phyloP scores from a whole-genome alignment of 306 rosid genomes.

The Lablab purpureus region DNA sequence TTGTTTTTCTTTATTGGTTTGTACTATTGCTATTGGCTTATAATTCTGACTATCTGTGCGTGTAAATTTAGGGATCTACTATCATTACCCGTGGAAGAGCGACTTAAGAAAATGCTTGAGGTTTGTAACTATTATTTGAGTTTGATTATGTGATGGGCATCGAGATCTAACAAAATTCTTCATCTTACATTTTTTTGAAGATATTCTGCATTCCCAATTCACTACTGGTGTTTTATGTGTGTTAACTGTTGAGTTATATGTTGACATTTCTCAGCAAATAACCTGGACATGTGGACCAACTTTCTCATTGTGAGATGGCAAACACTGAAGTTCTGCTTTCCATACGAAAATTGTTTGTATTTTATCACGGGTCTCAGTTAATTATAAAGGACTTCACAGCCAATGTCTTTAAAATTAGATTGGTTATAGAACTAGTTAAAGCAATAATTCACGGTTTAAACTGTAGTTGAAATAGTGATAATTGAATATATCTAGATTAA shows the following conservation, averaged over 20 bases:
- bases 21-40: not conserved
- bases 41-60: conserved; percentile 23
- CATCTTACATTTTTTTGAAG: not conserved
- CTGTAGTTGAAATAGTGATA: not conserved
- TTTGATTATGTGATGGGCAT: conserved; percentile 24
- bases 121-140: conserved; percentile 62
- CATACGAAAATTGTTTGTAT: conserved; percentile 6
- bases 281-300: conserved; percentile 10
- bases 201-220: conserved; percentile 29
- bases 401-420: not conserved
- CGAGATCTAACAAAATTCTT: conserved; percentile 20
- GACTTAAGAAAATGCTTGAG: conserved; percentile 80
- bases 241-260: not conserved
- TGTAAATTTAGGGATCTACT: conserved; percentile 70
- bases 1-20: conserved; percentile 36
- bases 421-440: not conserved
- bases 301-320: conserved; percentile 14
- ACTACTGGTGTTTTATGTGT: not conserved
- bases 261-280: conserved; percentile 23
- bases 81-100: conserved; percentile 76
- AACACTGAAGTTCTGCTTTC: conserved; percentile 24
- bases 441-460: not conserved
- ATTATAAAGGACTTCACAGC: not conserved
- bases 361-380: conserved; percentile 10
- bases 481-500: not conserved